Evolutionary conservation across 2,329 filamentous ascomycete genomes (phyloP), one percentile per base, ranked within the genome.

Genomic region (Hymenoscyphus linearis): DNA sequence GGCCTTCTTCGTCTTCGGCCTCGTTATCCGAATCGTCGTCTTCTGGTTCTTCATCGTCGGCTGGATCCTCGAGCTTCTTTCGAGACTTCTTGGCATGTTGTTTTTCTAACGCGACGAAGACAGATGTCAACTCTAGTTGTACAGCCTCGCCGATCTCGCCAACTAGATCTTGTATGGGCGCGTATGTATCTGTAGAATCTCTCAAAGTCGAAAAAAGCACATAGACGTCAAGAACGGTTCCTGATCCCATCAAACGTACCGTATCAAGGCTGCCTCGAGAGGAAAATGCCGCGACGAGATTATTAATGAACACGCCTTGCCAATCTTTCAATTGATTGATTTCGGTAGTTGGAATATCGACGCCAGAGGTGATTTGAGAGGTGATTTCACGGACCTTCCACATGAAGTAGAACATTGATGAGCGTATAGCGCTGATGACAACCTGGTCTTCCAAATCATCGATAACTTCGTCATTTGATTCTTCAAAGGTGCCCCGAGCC

Each of bases 391-490:
- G 83, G 25, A 89, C 83, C 72, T 95, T 93, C 95, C 95, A 99
- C 85, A 96, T 91, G 72, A 97, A 96, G 76, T 97, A 98, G 76
- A 96, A 91, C 54, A 92, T 82, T 57, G 89, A 81, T 1, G 87
- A 82, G 66, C 89, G 88, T 69, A 96, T 89, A 34, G 91, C 88
- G 68, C 87, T 88, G 1, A 85, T 80, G 6, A 91, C 86, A 52
- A 95, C 80, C 65, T 90, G 86, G 67, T 95, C 90, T 74, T 98
- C 93, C 13, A 90, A 78, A 52, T 86, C 86, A 65, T 92, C 89
- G 27, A 87, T 81, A 14, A 89, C 87, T 52, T 87, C 84, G 59
- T 91, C 85, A 2, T 68, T 64, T 31, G 86, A 78, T 59, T 88
- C 85, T 58, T 84, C 81, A 52, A 87, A 85, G 57, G 87, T 81